A percentile compares a stretch with the other conserved stretches of the same genome.
Evolutionary conservation across 2,329 filamentous ascomycete genomes (phyloP).

Genomic region (Botrytis pseudocinerea): DNA sequence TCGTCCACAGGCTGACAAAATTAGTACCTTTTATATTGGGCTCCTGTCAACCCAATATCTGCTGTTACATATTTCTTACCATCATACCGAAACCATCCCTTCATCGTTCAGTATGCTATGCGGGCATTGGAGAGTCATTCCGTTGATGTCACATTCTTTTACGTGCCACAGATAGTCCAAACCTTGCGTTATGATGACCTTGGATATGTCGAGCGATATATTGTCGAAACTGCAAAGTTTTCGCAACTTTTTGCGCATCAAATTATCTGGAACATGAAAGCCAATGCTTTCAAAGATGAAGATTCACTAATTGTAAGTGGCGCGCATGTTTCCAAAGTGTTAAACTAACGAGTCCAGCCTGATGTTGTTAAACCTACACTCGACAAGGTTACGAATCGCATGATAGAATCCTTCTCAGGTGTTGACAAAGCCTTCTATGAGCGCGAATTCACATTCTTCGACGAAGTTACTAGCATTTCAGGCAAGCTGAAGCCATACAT

Average conservation of each 20-base stretch:
- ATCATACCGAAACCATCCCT: constrained; percentile 85
- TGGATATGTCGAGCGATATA: constrained; percentile 94
- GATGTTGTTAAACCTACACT: constrained; percentile 92
- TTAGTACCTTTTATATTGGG: constrained; percentile 89
- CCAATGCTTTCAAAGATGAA: constrained; percentile 97
- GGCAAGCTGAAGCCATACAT: constrained; percentile 94
- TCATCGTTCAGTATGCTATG: constrained; percentile 95
- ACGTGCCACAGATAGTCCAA: constrained; percentile 97
- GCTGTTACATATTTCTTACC: constrained; percentile 93
- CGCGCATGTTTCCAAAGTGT: background rate
- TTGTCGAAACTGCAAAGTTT: constrained; percentile 93
- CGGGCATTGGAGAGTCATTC: constrained; percentile 89
- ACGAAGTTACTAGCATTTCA: constrained; percentile 92
- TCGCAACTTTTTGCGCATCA: constrained; percentile 99
- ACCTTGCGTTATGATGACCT: constrained; percentile 88
- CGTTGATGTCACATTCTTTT: constrained; percentile 98
- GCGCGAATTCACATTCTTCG: constrained; percentile 96
- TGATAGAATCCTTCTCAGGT: constrained; percentile 78
- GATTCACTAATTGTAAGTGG: constrained; percentile 74
- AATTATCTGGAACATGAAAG: constrained; percentile 99
- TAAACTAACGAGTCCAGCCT: constrained; percentile 52
- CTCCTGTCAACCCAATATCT: constrained; percentile 86
- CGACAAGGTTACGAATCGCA: constrained; percentile 81
- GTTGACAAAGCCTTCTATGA: constrained; percentile 87
- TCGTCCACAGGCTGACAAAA: constrained; percentile 37